Evolutionary conservation across 2,329 filamentous ascomycete species (phyloP), one percentile per base, ranked within the genome.

Genomic region (Sporothrix brunneoviolacea): DNA sequence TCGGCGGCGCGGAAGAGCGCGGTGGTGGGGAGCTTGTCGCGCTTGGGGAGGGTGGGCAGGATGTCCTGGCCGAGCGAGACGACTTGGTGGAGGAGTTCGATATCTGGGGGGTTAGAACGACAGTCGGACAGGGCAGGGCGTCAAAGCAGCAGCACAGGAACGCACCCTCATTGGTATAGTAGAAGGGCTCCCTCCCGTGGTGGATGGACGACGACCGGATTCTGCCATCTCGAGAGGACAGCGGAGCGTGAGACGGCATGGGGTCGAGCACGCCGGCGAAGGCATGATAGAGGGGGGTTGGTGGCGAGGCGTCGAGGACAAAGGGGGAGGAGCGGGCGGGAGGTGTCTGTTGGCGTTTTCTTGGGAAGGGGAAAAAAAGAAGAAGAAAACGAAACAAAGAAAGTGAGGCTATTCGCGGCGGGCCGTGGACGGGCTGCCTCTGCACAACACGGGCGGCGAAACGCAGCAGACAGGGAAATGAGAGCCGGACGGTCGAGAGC

Each of bases 1-100:
- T 93, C 85, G 63, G 94, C 94, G 27, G 88, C 88, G 48, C 77
- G 76, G 67, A 94, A 94, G 16, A 95, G 76, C 9, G 88, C 88
- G 61, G 83, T 82, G 52, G 85, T 88, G 4, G 87, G 83, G 19
- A 86, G 73, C 50, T 79, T 76, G 59, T 85, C 79, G 43, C 76
- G 75, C 51, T 83, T 77, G 1, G 80, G 72, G 2, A 80, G 69
- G 10, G 67, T 67, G 40, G 77, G 70, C 48, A 81, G 73, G 27
- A 86, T 75, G 36, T 78, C 71, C 68, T 91, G 81, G 38, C 88
- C 90, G 59, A 77, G 75, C 54, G 74, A 72, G 61, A 94, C 83
- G 61, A 95, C 87, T 52, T 85, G 76, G 66, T 89, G 85, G 52
- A 95, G 75, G 55, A 89, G 76, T 55, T 79, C 77, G 65, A 95